phyloP scores from a whole-genome alignment of 805 yeast genomes.

The Ogataea neopini region DNA sequence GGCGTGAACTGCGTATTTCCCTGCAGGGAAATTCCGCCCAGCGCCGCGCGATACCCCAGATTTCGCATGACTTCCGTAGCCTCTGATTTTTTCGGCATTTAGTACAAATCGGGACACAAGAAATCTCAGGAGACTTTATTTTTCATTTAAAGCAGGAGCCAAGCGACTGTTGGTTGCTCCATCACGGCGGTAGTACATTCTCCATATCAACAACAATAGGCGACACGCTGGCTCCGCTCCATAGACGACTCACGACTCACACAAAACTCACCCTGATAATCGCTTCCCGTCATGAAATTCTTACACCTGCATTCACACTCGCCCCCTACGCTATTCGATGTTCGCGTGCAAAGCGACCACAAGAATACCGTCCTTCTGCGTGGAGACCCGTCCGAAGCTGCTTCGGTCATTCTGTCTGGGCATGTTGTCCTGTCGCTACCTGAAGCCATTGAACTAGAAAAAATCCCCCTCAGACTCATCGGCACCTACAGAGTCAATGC shows the following conservation, averaged over 20 bases:
- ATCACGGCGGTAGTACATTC: no score
- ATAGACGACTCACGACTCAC: no score
- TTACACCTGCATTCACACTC: slow-evolving; percentile 34
- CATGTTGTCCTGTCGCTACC: slow-evolving; percentile 47
- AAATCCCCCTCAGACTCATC: slow-evolving; percentile 39
- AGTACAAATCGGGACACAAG: no score
- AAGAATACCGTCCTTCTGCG: slow-evolving; percentile 44
- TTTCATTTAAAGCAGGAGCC: no score
- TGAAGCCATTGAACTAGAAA: slow-evolving; percentile 42
- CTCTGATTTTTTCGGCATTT: no score
- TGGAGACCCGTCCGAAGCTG: slow-evolving; percentile 48
- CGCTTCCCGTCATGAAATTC: slow-evolving; percentile 33
- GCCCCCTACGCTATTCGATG: slow-evolving; percentile 24
- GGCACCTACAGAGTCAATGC: slow-evolving; percentile 47
- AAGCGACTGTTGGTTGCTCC: no score
- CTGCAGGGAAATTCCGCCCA: no score
- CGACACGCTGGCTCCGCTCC: no score
- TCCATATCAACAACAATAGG: no score
- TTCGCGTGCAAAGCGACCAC: slow-evolving; percentile 39
- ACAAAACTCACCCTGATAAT: no score
- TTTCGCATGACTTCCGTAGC: background rate
- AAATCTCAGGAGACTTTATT: no score
- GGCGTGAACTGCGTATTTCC: no score
- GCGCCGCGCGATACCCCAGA: background rate
- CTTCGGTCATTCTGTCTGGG: slow-evolving; percentile 45